phyloP scores from a whole-genome alignment of 345 rosid genomes.

The Aquilaria sinensis region DNA sequence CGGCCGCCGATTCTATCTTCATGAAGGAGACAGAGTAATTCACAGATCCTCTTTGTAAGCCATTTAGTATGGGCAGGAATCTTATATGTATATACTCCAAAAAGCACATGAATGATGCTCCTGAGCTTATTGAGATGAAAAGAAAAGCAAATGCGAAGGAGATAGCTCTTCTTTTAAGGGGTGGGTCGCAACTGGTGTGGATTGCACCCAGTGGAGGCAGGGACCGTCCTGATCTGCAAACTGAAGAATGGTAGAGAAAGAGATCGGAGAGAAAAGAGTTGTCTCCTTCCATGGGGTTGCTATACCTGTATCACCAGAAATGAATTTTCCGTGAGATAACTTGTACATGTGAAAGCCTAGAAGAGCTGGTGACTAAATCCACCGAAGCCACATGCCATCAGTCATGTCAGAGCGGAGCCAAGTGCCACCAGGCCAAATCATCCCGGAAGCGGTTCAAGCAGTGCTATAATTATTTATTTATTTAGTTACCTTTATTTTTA shows the following conservation, averaged over 20 bases:
- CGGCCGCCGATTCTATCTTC: constrained; percentile 59
- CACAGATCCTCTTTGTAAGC: constrained; percentile 96
- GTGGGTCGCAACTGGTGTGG: constrained; percentile 84
- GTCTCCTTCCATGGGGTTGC: constrained; percentile 67
- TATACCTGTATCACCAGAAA: constrained; percentile 57
- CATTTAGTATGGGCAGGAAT: constrained; percentile 99
- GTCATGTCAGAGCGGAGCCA: too few relatives aligned
- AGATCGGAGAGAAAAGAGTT: constrained; percentile 85
- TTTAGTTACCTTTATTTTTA: too few relatives aligned
- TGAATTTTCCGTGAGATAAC: constrained; percentile 48
- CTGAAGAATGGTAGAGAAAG: constrained; percentile 90
- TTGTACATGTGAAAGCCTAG: constrained; percentile 47
- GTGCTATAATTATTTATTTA: too few relatives aligned
- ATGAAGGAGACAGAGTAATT: constrained; percentile 97
- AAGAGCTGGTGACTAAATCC: too few relatives aligned
- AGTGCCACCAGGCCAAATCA: too few relatives aligned
- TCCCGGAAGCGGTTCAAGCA: too few relatives aligned
- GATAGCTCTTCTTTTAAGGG: constrained; percentile 88
- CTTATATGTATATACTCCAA: constrained; percentile 95
- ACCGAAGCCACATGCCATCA: too few relatives aligned
- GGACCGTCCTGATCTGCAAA: constrained; percentile 83
- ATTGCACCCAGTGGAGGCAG: constrained; percentile 99
- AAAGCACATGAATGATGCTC: constrained; percentile 86
- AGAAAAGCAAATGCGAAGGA: constrained; percentile 91
- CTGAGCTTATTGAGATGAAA: constrained; percentile 85